phyloP scores from a whole-genome alignment of 306 rosid genomes.

The Lathyrus aphaca region DNA sequence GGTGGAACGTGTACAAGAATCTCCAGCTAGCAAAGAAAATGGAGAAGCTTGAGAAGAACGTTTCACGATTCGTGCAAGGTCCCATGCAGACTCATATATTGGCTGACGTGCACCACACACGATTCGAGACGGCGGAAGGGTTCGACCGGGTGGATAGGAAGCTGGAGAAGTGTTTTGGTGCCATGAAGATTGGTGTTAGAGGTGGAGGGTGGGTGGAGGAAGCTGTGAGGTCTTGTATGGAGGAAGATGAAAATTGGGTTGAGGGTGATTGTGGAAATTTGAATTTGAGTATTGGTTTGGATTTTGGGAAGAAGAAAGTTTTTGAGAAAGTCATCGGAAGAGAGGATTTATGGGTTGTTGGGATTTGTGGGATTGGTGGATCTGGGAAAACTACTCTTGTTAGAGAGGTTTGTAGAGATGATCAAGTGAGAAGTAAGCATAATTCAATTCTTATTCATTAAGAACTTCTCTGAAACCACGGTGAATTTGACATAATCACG shows the following conservation, averaged over 20 bases:
- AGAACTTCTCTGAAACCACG: neutral
- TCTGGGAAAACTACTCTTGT: constrained; percentile 96
- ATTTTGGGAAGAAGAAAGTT: constrained; percentile 66
- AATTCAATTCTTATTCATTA: neutral
- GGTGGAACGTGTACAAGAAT: constrained; percentile 84
- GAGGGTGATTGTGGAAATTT: constrained; percentile 51
- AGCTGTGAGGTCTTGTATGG: constrained; percentile 55
- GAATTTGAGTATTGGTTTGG: constrained; percentile 57
- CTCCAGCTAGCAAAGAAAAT: constrained; percentile 61
- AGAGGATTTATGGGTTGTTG: constrained; percentile 57
- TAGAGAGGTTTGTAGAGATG: constrained; percentile 68
- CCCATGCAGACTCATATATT: constrained; percentile 66
- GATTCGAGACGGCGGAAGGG: constrained; percentile 57
- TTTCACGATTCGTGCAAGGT: constrained; percentile 56
- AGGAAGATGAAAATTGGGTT: constrained; percentile 49
- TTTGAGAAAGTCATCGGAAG: constrained; percentile 58
- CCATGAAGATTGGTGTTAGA: constrained; percentile 66
- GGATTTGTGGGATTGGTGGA: constrained; percentile 84
- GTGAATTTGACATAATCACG: neutral
- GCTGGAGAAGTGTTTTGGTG: constrained; percentile 62
- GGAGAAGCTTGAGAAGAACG: constrained; percentile 77
- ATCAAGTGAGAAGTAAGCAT: constrained; percentile 70
- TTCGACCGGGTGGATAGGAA: constrained; percentile 62
- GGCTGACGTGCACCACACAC: constrained; percentile 75
- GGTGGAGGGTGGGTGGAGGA: constrained; percentile 72